Evolutionary conservation across 1,284 basidiomycete species (phyloP), one percentile per base, ranked within the genome.

Genomic region (Coniferiporia weirii): DNA sequence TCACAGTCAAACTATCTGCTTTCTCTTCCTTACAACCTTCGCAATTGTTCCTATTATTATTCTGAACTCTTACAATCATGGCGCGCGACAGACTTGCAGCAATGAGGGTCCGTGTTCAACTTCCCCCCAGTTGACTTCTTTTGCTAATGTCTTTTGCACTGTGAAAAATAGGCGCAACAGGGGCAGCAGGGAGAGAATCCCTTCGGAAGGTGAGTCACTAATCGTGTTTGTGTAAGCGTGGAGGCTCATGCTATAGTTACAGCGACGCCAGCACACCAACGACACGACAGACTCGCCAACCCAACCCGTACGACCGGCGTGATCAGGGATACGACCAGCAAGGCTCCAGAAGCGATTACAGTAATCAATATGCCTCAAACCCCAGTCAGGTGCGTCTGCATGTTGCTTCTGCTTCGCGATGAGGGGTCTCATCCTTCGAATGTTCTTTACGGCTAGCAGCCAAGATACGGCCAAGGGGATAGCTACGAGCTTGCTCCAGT

Each of bases 61-160:
- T 62, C 61, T 63, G 63, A 58, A 66, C 68, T 64, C 68, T 60
- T 64, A 54, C 64, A 60, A 73, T 63, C 66, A 91, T 91, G 87
- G 84, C 86, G 63, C 82, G 85, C 79, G 89, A 91, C 76, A 85
- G 89, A 80, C 80, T 92, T 65, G 87, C 89, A 69, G 89, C 87
- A 63, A 82, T 90, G 82, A 84, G 89, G 75, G 90, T 90, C 57
- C 50, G 17, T 48, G 20, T 13, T 54, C 32, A 7, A n/a, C 40
- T 12, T n/a, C 43, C 50, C 48, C 47, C 12, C 22, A 38, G 44
- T 44, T 20, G 13, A 17, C 2, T 27, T 27, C 27, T 27, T 5
- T 5, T 27, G 27, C 27, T 27, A 5, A 27, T 27, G 27, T 27
- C 27, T 27, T 27, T 5, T 27, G 27, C 27, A 27, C 27, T 27